These are phyloP conservation scores for Plasmodium fragile DNA, from an alignment of 169 alveolate genomes.

Conservation along the genomic window DNA sequence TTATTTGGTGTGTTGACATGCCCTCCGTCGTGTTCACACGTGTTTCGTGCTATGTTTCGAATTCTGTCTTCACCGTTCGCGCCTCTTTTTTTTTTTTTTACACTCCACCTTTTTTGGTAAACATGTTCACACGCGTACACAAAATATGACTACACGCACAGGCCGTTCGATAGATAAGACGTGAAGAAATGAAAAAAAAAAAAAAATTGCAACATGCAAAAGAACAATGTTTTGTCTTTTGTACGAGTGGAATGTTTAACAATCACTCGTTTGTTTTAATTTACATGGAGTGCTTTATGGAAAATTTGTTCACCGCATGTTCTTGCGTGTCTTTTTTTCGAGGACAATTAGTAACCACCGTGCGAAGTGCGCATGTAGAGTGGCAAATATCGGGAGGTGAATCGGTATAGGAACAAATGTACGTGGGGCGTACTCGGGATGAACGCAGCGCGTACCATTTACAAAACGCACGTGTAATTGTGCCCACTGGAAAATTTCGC, in stretches of 20 bases:
- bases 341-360: background rate
- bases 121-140: background rate
- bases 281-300: background rate
- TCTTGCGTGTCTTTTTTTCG: background rate
- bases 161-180: background rate
- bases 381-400: background rate
- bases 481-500: background rate
- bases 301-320: background rate
- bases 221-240: background rate
- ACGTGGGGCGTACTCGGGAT: background rate
- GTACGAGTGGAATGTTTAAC: conserved; percentile 8
- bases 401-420: background rate
- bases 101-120: background rate
- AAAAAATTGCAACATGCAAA: background rate
- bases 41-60: background rate
- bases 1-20: background rate
- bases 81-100: background rate
- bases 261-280: conserved; percentile 9
- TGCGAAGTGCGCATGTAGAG: background rate
- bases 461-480: background rate
- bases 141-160: background rate
- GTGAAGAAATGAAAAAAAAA: background rate
- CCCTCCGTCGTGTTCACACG: background rate
- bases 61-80: background rate
- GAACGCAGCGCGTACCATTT: background rate